A percentile compares a stretch with the other conserved stretches of the same genome.
Conservation (phyloP, 2,329 filamentous ascomycete species). For the Aureobasidium sp. region DNA sequence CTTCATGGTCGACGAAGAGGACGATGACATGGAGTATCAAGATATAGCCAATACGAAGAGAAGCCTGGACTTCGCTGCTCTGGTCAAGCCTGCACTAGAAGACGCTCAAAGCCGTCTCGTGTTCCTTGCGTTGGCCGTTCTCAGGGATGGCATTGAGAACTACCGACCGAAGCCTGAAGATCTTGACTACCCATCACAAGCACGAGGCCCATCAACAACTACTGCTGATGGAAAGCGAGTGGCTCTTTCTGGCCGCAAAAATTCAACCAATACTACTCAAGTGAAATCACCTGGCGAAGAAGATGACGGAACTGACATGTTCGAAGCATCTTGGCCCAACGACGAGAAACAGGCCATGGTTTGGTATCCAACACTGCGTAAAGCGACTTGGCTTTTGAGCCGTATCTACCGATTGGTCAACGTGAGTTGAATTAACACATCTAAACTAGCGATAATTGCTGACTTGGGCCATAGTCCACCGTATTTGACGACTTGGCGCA, state of each 20-base stretch:
- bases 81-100: conserved; percentile 60
- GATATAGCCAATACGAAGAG: conserved; percentile 38
- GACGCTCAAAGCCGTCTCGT: conserved; percentile 61
- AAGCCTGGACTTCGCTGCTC: conserved; percentile 51
- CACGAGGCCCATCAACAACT: conserved; percentile 16
- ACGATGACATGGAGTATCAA: conserved; percentile 41
- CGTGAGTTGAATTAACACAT: conserved; percentile 33
- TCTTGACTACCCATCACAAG: conserved; percentile 53
- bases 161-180: conserved; percentile 60
- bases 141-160: conserved; percentile 60
- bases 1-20: conserved; percentile 51
- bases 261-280: conserved; percentile 32
- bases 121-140: conserved; percentile 55
- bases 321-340: conserved; percentile 42
- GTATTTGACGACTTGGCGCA: conserved; percentile 68
- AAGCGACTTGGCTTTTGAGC: conserved; percentile 62
- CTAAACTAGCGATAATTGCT: conserved; percentile 16
- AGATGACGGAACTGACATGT: conserved; percentile 38
- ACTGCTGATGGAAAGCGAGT: conserved; percentile 29
- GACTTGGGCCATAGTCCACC: conserved; percentile 44
- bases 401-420: conserved; percentile 65
- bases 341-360: conserved; percentile 40
- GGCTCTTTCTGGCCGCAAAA: conserved; percentile 48
- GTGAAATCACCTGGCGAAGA: conserved; percentile 49
- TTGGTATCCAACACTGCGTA: conserved; percentile 61